Conservation (phyloP, 2,329 filamentous ascomycete genomes). For the Coleophoma eucalyptorum region DNA sequence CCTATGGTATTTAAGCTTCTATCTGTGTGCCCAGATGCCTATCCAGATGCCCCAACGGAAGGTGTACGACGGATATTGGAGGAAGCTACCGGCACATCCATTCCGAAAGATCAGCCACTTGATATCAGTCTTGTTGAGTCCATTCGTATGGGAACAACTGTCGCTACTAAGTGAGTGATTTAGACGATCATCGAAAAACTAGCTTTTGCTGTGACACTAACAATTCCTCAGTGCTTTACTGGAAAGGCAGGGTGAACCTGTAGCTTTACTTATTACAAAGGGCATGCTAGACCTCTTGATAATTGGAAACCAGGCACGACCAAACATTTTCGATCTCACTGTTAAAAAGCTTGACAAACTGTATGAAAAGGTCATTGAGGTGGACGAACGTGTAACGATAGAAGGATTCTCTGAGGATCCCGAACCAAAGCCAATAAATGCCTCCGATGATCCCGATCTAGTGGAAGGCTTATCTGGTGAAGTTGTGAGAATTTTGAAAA, state of each 20-base stretch:
- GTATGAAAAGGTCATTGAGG: conserved; percentile 64
- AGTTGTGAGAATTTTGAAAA: conserved; percentile 53
- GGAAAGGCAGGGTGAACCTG: conserved; percentile 67
- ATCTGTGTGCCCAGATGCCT: conserved; percentile 69
- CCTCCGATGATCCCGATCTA: conserved; percentile 37
- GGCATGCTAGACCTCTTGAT: conserved; percentile 70
- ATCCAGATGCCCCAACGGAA: conserved; percentile 64
- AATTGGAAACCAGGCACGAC: conserved; percentile 70
- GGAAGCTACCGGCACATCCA: conserved; percentile 52
- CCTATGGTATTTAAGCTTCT: conserved; percentile 67
- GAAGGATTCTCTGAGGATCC: conserved; percentile 70
- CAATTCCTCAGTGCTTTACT: conserved; percentile 47
- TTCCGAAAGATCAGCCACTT: conserved; percentile 55
- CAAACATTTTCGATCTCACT: conserved; percentile 68
- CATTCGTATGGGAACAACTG: conserved; percentile 73
- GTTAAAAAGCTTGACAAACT: conserved; percentile 65
- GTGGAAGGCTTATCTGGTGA: conserved; percentile 62
- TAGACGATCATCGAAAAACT: too few relatives aligned
- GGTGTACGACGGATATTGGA: conserved; percentile 61
- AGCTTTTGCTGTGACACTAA: background rate
- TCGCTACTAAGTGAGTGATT: conserved; percentile 56
- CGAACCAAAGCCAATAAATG: conserved; percentile 51
- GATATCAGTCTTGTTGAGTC: conserved; percentile 58
- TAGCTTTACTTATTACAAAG: conserved; percentile 67
- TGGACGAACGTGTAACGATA: conserved; percentile 67